Evolutionary conservation across 225 moss, liverwort and hornwort species (phyloP).

Genomic region (Ulota crispa): DNA sequence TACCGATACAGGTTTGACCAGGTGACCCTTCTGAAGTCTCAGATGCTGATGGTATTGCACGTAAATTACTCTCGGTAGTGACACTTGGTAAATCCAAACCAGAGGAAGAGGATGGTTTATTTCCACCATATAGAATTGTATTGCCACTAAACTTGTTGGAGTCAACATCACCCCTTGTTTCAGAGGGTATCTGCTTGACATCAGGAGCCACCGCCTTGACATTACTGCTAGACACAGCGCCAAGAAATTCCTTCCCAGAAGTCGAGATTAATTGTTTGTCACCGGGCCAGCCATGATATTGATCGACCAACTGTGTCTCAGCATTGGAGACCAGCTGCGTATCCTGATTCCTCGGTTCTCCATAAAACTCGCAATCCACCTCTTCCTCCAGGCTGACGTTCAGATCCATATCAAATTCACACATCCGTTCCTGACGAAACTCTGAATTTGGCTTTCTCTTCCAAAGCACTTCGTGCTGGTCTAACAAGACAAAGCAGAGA

Average conservation of each 20-base stretch:
- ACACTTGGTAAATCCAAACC: conserved; percentile 43
- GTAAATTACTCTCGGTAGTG: conserved; percentile 38
- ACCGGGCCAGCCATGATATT: conserved; percentile 29
- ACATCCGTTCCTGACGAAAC: conserved; percentile 52
- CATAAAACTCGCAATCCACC: conserved; percentile 59
- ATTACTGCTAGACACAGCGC: conserved; percentile 11
- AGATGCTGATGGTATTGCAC: conserved; percentile 47
- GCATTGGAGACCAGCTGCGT: conserved; percentile 33
- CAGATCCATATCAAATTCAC: conserved; percentile 66
- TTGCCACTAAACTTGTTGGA: conserved; percentile 4
- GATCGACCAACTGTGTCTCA: conserved; percentile 39
- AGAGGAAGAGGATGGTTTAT: conserved; percentile 28
- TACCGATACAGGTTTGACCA: conserved; percentile 41
- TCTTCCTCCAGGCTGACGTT: conserved; percentile 65
- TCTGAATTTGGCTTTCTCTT: conserved; percentile 48
- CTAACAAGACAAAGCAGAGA: conserved; percentile 40
- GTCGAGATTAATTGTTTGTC: conserved; percentile 42
- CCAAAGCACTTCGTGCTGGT: conserved; percentile 48
- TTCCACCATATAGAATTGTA: not conserved
- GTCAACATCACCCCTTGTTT: not conserved
- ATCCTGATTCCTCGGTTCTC: conserved; percentile 43
- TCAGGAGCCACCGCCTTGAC: conserved; percentile 17
- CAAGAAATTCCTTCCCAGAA: conserved; percentile 26
- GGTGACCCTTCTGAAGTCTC: conserved; percentile 51
- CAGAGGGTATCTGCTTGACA: conserved; percentile 17